Evolutionary conservation across 1,284 basidiomycete genomes (phyloP), one percentile per base, ranked within the genome.

Genomic region (Sporisorium sorghi): DNA sequence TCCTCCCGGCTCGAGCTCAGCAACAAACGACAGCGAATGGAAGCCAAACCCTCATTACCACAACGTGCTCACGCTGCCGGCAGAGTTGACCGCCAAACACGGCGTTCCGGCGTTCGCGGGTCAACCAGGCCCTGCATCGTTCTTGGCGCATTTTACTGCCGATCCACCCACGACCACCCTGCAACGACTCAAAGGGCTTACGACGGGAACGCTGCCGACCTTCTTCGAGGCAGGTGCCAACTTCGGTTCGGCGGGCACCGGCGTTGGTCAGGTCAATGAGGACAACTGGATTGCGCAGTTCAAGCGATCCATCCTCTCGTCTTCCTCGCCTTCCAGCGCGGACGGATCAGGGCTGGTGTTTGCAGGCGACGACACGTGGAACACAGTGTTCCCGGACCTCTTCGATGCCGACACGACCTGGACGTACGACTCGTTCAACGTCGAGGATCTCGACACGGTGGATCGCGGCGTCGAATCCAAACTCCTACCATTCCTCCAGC

Each of bases 321-420:
- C 37, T n/a, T 54, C 42, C 21, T n/a, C 15, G 9, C 23, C 8
- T 3, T 26, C 19, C n/a, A 9, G 23, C 2, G 17, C 30, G 1
- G 19, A 28, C 12, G 54, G 44, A 15, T 72, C 76, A 40, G 76
- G 78, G 12, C 28, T 78, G 14, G 91, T 91, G 0, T 92, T 98
- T 83, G 94, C 93, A 89, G 96, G 96, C 0, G 96, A 99, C 83
- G 93, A 98, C 83, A 99, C 96, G 0, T 99, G 97, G 97, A 89
- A 91, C 83, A 90, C 90, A 2, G 89, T 97, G 15, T 99, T 95
- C 82, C 93, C 95, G 0, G 85, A 88, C 52, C 86, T 89, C 1
- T 94, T 97, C 73, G 87, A 89, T 44, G 81, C 43, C 3, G 90
- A 91, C 72, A 89, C 91, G 86, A 88, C 90, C 1, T 91, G 90